Evolutionary conservation across 2,329 filamentous ascomycete genomes (phyloP).

Genomic region (Lachnum nothofagi): DNA sequence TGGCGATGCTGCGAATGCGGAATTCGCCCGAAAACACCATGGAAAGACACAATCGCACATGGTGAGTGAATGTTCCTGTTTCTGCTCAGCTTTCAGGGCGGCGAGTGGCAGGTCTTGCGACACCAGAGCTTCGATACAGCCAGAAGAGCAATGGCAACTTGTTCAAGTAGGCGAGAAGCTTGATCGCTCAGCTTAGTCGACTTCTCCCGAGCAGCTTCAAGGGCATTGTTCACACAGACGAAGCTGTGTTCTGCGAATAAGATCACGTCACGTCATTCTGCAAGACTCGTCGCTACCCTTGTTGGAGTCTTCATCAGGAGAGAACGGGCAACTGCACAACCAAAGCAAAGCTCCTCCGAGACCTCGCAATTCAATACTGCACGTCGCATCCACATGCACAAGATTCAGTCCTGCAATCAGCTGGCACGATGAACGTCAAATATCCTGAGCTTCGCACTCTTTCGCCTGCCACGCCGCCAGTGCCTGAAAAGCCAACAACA

Average conservation of each 20-base stretch:
- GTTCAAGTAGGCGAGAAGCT: no score
- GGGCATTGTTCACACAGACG: no score
- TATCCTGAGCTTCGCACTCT: neutral
- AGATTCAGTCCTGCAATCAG: neutral
- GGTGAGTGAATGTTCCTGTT: constrained; percentile 53
- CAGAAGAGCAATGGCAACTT: no score
- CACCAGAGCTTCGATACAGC: neutral
- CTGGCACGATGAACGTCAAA: neutral
- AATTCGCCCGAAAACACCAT: constrained; percentile 63
- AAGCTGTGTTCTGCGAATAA: no score
- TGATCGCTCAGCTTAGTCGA: no score
- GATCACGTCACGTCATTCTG: no score
- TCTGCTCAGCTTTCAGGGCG: neutral
- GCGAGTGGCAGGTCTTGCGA: neutral
- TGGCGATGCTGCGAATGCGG: constrained; percentile 36
- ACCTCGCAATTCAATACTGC: neutral
- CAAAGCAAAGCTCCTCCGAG: neutral
- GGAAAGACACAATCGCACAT: constrained; percentile 83
- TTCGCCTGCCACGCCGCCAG: neutral
- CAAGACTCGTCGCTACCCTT: no score
- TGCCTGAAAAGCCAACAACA: constrained; percentile 7
- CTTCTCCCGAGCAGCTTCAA: no score
- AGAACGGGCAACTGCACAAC: neutral
- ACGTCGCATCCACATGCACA: no score
- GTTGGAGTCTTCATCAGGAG: no score